Evolutionary conservation across 768 basidiomycete species (phyloP).

Genomic region (Suillus sp.): DNA sequence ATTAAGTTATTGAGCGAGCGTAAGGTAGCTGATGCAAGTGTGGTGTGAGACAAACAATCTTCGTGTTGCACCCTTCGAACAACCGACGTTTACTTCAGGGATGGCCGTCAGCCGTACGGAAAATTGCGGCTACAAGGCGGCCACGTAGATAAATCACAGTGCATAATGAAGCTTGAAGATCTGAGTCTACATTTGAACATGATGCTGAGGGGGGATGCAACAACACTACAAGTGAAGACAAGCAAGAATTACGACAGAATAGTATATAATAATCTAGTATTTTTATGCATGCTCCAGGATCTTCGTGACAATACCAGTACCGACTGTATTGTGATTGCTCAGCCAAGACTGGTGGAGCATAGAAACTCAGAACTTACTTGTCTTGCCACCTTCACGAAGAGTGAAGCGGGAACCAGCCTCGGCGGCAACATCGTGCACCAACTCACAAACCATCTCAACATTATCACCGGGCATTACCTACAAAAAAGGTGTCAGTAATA

Average conservation of each 20-base stretch:
- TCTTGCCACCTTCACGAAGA: slow-evolving; percentile 92
- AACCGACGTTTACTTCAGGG: slow-evolving; percentile 15
- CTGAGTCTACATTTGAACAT: slow-evolving; percentile 14
- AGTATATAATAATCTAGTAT: slow-evolving; percentile 19
- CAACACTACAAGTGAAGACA: slow-evolving; percentile 19
- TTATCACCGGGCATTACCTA: slow-evolving; percentile 98
- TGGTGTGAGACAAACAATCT: slow-evolving; percentile 15
- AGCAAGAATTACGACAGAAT: slow-evolving; percentile 20
- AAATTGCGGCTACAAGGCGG: background rate
- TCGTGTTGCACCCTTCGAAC: slow-evolving; percentile 7
- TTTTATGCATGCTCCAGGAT: slow-evolving; percentile 52
- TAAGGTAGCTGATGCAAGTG: slow-evolving; percentile 9
- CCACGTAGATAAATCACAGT: background rate
- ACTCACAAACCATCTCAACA: slow-evolving; percentile 85
- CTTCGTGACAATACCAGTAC: slow-evolving; percentile 93
- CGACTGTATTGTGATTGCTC: slow-evolving; percentile 53
- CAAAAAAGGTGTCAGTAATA: slow-evolving; percentile 9
- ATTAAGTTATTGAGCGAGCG: slow-evolving; percentile 2
- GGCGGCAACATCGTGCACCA: slow-evolving; percentile 84
- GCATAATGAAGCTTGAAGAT: background rate
- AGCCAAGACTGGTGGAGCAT: slow-evolving; percentile 5
- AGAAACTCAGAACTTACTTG: slow-evolving; percentile 54
- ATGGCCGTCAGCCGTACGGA: background rate
- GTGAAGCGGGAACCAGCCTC: slow-evolving; percentile 91
- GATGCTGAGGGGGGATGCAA: slow-evolving; percentile 29